These are phyloP conservation scores for Huntiella moniliformis DNA, from an alignment of 2,329 filamentous ascomycete genomes.

Conservation along the genomic window DNA sequence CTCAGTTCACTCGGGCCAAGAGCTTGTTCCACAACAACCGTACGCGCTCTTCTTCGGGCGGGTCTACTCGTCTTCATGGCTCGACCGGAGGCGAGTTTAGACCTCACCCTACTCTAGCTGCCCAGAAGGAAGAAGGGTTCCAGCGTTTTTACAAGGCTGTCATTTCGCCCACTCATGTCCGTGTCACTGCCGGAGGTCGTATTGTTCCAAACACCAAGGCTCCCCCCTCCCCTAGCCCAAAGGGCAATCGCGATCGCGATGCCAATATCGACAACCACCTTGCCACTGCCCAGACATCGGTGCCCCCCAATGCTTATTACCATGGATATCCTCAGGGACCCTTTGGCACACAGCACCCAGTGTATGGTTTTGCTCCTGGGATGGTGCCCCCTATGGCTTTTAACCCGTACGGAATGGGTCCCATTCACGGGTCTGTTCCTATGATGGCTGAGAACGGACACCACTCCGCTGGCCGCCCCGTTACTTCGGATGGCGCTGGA, in stretches of 20 bases:
- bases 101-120: slow-evolving; percentile 31
- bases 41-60: slow-evolving; percentile 7
- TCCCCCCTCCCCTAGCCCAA: slow-evolving; percentile 32
- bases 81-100: slow-evolving; percentile 25
- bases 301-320: slow-evolving; percentile 15
- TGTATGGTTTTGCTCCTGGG: slow-evolving; percentile 18
- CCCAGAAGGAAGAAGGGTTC: slow-evolving; percentile 46
- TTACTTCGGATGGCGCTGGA: neutral
- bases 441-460: neutral
- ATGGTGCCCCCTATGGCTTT: slow-evolving; percentile 14
- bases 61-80: neutral
- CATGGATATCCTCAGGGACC: slow-evolving; percentile 16
- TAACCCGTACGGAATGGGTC: slow-evolving; percentile 2
- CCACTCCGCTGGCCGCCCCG: neutral
- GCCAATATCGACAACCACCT: neutral
- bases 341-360: slow-evolving; percentile 17
- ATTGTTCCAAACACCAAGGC: slow-evolving; percentile 47
- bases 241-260: slow-evolving; percentile 15
- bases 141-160: slow-evolving; percentile 49
- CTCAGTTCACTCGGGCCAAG: slow-evolving; percentile 5
- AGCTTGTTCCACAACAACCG: slow-evolving; percentile 7
- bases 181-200: slow-evolving; percentile 46
- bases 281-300: slow-evolving; percentile 11
- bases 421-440: slow-evolving; percentile 3
- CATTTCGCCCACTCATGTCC: slow-evolving; percentile 46